Evolutionary conservation across 192 early-diverging fungal species (phyloP), one percentile per base, ranked within the genome.

Genomic region (Coemansia sp.): DNA sequence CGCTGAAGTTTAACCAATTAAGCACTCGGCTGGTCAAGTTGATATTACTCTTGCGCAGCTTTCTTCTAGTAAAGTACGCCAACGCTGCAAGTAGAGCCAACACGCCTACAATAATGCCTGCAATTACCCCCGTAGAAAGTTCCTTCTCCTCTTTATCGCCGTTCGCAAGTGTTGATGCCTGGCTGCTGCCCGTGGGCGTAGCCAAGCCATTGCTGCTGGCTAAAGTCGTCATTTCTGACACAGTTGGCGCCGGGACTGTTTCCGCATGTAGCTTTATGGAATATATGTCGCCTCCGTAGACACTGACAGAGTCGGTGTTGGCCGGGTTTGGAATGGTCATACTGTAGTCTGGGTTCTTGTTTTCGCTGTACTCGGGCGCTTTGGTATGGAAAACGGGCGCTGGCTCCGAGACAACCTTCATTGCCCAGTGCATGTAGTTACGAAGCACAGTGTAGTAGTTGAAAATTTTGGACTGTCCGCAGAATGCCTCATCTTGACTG

Each of bases 341-440:
- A 4, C 61, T 53, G 49, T 72, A 72, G 8, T 56, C 34, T 13
- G 57, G 56, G 24, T 64, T 29, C 10, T 58, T 38, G 18, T 45
- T 53, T 22, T 72, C 68, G 10, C 47, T 59, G 27, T 72, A 72
- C 45, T 64, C 56, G 25, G 57, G 14, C 13, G 59, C n/a, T 1
- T 51, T 57, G 7, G 56, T 43, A 17, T 72, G 61, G 44, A 56
- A 72, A 2, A 72, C 61, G 0, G 61, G 61, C 13, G 62, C 61
- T n/a, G 53, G 41, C 10, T 41, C 37, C 1, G 58, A 53, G 19
- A 60, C 54, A 11, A 72, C 48, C 13, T 40, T 44, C 61, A 64
- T 72, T 1, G 61, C 61, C 61, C 61, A 72, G 27, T 55, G 61
- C 28, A 64, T 46, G 29, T 72, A 72, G 52, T 72, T 58, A 30